These are phyloP conservation scores for Plasmodium yoelii DNA, from an alignment of 169 alveolate species.

Conservation along the genomic window DNA sequence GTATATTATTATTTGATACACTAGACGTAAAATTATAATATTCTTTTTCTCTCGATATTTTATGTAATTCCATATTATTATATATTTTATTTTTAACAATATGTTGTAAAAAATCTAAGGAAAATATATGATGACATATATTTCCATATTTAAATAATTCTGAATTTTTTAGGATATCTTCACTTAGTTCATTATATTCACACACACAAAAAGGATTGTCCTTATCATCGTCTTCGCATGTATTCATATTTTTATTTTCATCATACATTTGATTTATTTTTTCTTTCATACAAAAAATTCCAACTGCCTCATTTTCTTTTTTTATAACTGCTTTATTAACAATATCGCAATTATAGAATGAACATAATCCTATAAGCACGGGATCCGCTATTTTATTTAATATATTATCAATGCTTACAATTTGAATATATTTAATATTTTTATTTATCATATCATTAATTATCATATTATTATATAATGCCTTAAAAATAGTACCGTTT, in stretches of 20 bases:
- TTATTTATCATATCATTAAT: slow-evolving; percentile 43
- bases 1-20: slow-evolving; percentile 3
- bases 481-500: slow-evolving; percentile 81
- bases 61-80: slow-evolving; percentile 78
- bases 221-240: neutral
- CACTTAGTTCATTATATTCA: slow-evolving; percentile 69
- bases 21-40: slow-evolving; percentile 14
- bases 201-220: slow-evolving; percentile 45
- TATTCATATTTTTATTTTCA: neutral
- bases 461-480: slow-evolving; percentile 68
- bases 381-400: slow-evolving; percentile 77
- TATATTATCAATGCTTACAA: slow-evolving; percentile 68
- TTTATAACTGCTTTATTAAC: slow-evolving; percentile 63
- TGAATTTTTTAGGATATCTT: slow-evolving; percentile 21
- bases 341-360: slow-evolving; percentile 45
- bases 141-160: slow-evolving; percentile 78
- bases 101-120: slow-evolving; percentile 75
- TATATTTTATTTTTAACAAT: slow-evolving; percentile 76
- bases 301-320: slow-evolving; percentile 35
- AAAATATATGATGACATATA: slow-evolving; percentile 84
- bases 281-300: slow-evolving; percentile 46
- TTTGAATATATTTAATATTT: slow-evolving; percentile 51
- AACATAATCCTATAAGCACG: slow-evolving; percentile 43
- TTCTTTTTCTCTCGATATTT: slow-evolving; percentile 67
- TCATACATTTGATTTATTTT: slow-evolving; percentile 3